phyloP scores from a whole-genome alignment of 306 rosid species.

The Prunus persica region DNA sequence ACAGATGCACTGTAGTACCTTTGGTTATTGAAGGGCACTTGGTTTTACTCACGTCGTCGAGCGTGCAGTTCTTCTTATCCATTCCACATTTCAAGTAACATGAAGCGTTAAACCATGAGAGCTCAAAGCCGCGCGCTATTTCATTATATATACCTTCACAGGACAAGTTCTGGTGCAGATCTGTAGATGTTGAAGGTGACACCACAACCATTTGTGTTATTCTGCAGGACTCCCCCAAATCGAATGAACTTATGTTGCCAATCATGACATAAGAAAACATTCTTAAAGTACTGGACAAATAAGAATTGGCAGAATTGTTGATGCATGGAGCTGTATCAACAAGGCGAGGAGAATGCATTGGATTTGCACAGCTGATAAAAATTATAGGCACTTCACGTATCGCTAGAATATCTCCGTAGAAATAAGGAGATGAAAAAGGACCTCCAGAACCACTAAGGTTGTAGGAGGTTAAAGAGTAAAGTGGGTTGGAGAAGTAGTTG shows the following conservation, averaged over 20 bases:
- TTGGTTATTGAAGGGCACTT: no score
- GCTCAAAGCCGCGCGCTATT: slow-evolving; percentile 15
- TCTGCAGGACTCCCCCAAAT: neutral
- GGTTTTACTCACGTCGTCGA: no score
- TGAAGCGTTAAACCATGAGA: neutral
- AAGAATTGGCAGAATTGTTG: neutral
- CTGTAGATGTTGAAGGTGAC: neutral
- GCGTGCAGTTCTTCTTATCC: no score
- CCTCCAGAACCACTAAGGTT: neutral
- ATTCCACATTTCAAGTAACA: neutral
- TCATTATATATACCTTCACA: slow-evolving; percentile 5
- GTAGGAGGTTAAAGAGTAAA: neutral
- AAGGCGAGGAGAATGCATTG: neutral
- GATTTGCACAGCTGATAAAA: neutral
- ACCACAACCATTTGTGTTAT: neutral
- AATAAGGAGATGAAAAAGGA: no score
- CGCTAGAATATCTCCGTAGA: no score
- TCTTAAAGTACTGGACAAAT: neutral
- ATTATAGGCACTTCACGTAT: neutral
- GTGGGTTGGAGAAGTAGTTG: neutral
- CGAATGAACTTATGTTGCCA: neutral
- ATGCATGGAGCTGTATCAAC: neutral
- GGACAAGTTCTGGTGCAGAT: neutral
- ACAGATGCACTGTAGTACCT: no score
- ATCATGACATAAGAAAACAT: neutral